Base-by-base conservation (phyloP, 257 asterid species). In the Capsicum rhomboideum region DNA sequence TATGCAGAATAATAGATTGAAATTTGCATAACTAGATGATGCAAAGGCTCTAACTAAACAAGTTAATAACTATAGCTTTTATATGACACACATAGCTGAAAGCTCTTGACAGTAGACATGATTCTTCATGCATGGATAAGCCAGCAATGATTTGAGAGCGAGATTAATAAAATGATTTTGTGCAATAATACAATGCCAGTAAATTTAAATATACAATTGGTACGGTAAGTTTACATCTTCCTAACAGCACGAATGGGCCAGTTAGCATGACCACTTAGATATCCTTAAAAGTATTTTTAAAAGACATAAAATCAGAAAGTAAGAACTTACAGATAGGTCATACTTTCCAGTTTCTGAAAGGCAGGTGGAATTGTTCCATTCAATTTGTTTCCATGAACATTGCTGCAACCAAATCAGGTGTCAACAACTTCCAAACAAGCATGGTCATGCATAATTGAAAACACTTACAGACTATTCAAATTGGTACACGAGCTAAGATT, bases 401-500 rank as follows among this genome's bases (percentile, higher is more conserved):
- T 97, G 74, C 99, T 97, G 91, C 80, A 78, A 82, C 17, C 77
- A 85, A 82, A 74, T 54, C 20, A 8, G 72, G 46, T 44, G 80
- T 74, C 54, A 68, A 66, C 56, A 37, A 13, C 16, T 68, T 31
- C n/a, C 44, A 16, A 46, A 46, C 80, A 75, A 23, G 44, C 59
- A 23, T 26, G 59, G 4, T 17, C 4, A 4, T 50, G 7, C 16
- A 16, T 75, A 75, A 75, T 26, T 8, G 16, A 50, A 83, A 79
- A 50, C 59, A 72, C 99, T 93, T 86, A 97, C 99, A 97, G 98
- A 94, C 98, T 95, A 87, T 97, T 97, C 83, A 97, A 93, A 87
- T 93, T 97, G 67, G 93, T 90, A 74, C 99, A 97, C 1, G 98
- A 95, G 92, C 99, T 95, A 34, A 97, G 95, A 88, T 95, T 97